These are phyloP conservation scores for Phialophora tarda DNA, from an alignment of 2,329 filamentous ascomycete genomes.

Conservation along the genomic window DNA sequence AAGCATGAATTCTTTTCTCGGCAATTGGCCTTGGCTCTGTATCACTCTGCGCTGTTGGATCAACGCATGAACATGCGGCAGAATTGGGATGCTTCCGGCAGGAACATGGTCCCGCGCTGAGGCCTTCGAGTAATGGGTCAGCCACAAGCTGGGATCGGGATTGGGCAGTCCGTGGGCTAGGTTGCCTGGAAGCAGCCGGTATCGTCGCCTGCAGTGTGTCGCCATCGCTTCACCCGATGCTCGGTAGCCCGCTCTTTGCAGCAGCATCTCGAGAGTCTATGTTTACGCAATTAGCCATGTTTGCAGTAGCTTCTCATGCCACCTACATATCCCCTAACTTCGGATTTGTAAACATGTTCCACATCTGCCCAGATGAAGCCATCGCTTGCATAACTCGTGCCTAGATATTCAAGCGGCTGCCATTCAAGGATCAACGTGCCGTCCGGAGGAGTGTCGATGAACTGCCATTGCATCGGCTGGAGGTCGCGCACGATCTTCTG, in stretches of 20 bases:
- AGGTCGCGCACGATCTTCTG: slow-evolving; percentile 83
- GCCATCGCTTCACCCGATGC: slow-evolving; percentile 74
- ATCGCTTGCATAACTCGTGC: slow-evolving; percentile 81
- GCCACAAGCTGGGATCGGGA: slow-evolving; percentile 82
- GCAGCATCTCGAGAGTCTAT: slow-evolving; percentile 85
- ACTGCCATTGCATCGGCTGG: slow-evolving; percentile 91
- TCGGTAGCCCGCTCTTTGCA: slow-evolving; percentile 80
- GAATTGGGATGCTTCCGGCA: slow-evolving; percentile 60
- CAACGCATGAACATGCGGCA: slow-evolving; percentile 49
- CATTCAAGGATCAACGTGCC: slow-evolving; percentile 84
- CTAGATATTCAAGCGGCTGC: slow-evolving; percentile 77
- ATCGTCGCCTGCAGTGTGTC: slow-evolving; percentile 79
- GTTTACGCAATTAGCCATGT: neutral
- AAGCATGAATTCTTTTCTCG: slow-evolving; percentile 93
- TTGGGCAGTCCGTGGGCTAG: slow-evolving; percentile 71
- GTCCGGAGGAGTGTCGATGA: slow-evolving; percentile 80
- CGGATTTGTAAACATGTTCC: slow-evolving; percentile 77
- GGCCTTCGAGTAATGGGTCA: slow-evolving; percentile 84
- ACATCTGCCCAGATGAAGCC: slow-evolving; percentile 88
- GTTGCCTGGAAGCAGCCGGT: slow-evolving; percentile 77
- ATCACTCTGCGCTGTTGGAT: slow-evolving; percentile 61
- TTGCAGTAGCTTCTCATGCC: slow-evolving; percentile 52
- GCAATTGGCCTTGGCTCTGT: slow-evolving; percentile 78
- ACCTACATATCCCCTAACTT: slow-evolving; percentile 70
- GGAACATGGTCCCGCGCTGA: slow-evolving; percentile 76